Evolutionary conservation across 2,329 filamentous ascomycete genomes (phyloP).

Genomic region (Ascochyta koolunga): DNA sequence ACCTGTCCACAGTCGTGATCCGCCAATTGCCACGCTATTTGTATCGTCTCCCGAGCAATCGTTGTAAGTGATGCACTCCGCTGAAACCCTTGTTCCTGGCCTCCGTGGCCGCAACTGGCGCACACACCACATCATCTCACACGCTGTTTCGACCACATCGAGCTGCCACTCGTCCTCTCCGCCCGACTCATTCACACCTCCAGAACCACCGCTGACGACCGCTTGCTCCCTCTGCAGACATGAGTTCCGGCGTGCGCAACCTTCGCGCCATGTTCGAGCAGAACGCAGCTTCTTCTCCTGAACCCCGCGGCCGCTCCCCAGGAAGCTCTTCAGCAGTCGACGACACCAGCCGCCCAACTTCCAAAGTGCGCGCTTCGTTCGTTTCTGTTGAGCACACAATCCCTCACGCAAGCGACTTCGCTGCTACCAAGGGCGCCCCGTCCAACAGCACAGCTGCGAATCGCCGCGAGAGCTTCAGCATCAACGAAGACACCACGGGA

Average conservation of each 20-base stretch:
- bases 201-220: constrained; percentile 34
- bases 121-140: constrained; percentile 36
- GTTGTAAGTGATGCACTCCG: constrained; percentile 28
- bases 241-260: constrained; percentile 57
- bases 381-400: constrained; percentile 53
- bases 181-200: constrained; percentile 21
- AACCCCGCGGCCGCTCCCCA: constrained; percentile 54
- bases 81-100: constrained; percentile 25
- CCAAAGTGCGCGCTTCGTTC: constrained; percentile 57
- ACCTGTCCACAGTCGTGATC: constrained; percentile 8
- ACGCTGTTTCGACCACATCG: constrained; percentile 23
- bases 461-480: constrained; percentile 52
- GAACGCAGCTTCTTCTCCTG: constrained; percentile 44
- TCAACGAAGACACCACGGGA: constrained; percentile 44
- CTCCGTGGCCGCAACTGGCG: constrained; percentile 16
- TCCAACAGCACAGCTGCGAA: constrained; percentile 40
- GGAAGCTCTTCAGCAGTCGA: constrained; percentile 42
- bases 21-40: constrained; percentile 11
- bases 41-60: constrained; percentile 14
- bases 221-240: constrained; percentile 48
- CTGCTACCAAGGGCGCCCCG: constrained; percentile 35
- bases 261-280: constrained; percentile 58
- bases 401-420: constrained; percentile 35
- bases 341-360: constrained; percentile 45
- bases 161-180: constrained; percentile 19